Evolutionary conservation across 2,329 filamentous ascomycete genomes (phyloP), one percentile per base, ranked within the genome.

Genomic region (Apiospora koreana): DNA sequence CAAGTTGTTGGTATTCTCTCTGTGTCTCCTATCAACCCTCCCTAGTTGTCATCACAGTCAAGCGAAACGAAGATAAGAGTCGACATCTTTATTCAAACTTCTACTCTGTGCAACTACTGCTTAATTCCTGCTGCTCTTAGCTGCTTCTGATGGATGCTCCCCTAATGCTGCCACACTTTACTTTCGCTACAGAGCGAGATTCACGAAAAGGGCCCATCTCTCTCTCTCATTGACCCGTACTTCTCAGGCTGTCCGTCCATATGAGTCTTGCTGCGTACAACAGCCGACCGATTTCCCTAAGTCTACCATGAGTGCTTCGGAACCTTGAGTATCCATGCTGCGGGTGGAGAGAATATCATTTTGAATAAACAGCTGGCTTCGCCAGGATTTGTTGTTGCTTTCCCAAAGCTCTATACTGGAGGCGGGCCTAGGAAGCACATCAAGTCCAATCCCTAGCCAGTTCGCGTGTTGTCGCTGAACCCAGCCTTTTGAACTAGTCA

Each of bases 81-180:
- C 18, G 54, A 62, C 31, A 62, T 62, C 54, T 62, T 62, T 62
- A 62, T 62, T 62, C 31, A 62, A 62, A 62, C 54, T 62, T 38
- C 54, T 62, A 62, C 54, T 62, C 54, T 38, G 31, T 62, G 54
- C 31, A 62, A 62, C 54, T 62, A 62, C 54, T 62, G 31, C 54
- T 62, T 62, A 38, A 62, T 62, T 31, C 31, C 31, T 62, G 28
- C 54, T 62, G 54, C 31, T 54, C 31, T 10, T 38, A 8, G 31
- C 28, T 31, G 28, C 54, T 38, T n/a, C 18, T 62, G 31, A 31
- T 21, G 18, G n/a, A n/a, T 21, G 35, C 54, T 62, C 54, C 54
- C 31, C 31, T n/a, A 31, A n/a, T 28, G 28, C 21, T n/a, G 54
- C 21, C 31, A 23, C 10, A 18, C 31, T 38, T 38, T 62, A 1